Evolutionary conservation across 805 yeast genomes (phyloP), one percentile per base, ranked within the genome.

Genomic region (Tetrapisispora pingtungensis): DNA sequence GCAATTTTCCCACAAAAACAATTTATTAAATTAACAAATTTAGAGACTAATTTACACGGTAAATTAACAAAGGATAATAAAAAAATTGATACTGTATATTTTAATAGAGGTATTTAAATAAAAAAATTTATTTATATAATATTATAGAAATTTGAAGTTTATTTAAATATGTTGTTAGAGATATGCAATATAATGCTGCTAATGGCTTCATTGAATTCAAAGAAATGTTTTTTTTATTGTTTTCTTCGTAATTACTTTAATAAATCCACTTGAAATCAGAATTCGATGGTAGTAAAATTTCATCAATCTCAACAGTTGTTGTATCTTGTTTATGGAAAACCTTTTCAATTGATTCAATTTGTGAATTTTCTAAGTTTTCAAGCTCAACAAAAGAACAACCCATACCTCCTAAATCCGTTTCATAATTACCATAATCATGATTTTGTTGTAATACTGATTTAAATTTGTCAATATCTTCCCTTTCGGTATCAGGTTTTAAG

Each of bases 1-100:
- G 98, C 89, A 1, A 84, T 88, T 1, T 93, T 93, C 77, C 98
- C 99, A 12, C 97, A 89, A 64, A 78, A 83, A 61, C 80, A 87
- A 56, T 68, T 65, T 18, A 72, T 90, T 44, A 61, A 70, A 20
- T 82, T 80, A 7, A 49, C 64, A 17, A 68, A 71, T 36, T 68
- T 93, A 45, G 98, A 93, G 64, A 64, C 70, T 1, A 67, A 78
- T 46, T 77, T 90, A 62, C 72, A 69, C 15, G 72, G 69, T 33
- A 70, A 82, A 57, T 80, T 74, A 58, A 82, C 81, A 55, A 68
- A 68, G 41, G 60, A 77, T 13, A 95, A 95, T 8, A 64, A 71
- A 6, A 66, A 63, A 26, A 71, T 86, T 37, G 65, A 67, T 26
- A 63, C 69, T 10, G 88, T 90, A 19, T 81, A 82, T 69, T 93